Percentiles rank a stretch among this genome's conserved stretches.
Conservation (phyloP, 169 alveolate species). For the Amoebophrya sp. region DNA sequence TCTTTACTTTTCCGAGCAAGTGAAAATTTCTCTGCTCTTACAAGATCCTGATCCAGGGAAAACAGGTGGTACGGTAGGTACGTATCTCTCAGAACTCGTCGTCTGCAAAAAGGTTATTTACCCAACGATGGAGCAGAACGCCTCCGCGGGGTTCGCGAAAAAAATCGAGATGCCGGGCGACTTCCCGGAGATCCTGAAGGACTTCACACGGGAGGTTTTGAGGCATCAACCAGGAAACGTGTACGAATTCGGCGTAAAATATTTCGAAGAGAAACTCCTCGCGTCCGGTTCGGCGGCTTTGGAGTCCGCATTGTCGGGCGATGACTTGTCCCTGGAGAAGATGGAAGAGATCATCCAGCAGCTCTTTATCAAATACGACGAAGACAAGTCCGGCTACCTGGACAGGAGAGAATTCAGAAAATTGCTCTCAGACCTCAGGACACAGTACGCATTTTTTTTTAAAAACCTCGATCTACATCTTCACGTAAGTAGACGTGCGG, state of each 20-base stretch:
- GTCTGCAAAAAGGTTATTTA: no score
- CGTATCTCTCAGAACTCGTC: no score
- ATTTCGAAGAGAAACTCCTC: background rate
- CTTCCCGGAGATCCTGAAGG: constrained; percentile 4
- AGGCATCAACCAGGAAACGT: background rate
- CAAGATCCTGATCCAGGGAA: no score
- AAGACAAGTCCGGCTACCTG: background rate
- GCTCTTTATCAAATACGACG: background rate
- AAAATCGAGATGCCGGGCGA: background rate
- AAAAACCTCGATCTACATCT: no score
- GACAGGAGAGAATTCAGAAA: background rate
- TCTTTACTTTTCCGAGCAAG: no score
- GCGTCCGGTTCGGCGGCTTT: background rate
- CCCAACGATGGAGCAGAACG: background rate
- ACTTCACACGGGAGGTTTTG: background rate
- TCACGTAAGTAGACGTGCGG: no score
- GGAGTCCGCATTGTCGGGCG: background rate
- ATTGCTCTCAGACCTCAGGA: background rate
- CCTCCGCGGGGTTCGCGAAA: background rate
- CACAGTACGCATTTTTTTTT: background rate
- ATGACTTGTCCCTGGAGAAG: background rate
- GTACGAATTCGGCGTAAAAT: background rate
- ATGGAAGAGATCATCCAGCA: background rate
- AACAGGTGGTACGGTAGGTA: no score
- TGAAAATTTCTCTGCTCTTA: no score